Evolutionary conservation across 2,329 filamentous ascomycete species (phyloP).

Genomic region (Zymoseptoria pseudotritici): DNA sequence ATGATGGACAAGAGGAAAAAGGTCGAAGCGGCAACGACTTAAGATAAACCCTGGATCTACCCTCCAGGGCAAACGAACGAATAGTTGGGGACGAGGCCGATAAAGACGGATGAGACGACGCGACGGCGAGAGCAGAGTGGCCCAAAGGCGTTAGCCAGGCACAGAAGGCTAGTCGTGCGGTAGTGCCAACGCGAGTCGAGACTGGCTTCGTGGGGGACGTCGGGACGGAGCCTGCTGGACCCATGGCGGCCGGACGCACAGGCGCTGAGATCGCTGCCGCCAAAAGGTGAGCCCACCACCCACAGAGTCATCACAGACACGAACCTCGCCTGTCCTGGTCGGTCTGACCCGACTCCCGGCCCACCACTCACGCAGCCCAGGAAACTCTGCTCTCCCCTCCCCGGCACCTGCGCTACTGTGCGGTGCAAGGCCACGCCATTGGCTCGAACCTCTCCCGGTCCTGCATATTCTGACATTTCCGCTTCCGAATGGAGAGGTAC

Average conservation of each 20-base stretch:
- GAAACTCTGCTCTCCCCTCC: not conserved
- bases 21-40: conserved; percentile 15
- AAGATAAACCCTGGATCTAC: conserved; percentile 25
- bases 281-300: not conserved
- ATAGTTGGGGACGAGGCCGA: conserved; percentile 18
- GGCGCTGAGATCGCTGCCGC: conserved; percentile 1
- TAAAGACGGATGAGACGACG: conserved; percentile 23
- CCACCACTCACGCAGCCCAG: conserved; percentile 1
- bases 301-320: conserved; percentile 1
- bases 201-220: conserved; percentile 21
- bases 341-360: not conserved
- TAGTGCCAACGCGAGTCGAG: conserved; percentile 20
- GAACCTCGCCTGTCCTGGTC: not conserved
- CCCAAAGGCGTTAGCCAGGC: conserved; percentile 22
- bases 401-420: conserved; percentile 10
- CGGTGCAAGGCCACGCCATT: conserved; percentile 7
- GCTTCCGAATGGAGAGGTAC: not conserved
- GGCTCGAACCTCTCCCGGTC: conserved; percentile 3
- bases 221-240: conserved; percentile 17
- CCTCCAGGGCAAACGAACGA: conserved; percentile 13
- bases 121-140: conserved; percentile 14
- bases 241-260: conserved; percentile 11
- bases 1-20: conserved; percentile 17
- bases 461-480: not conserved
- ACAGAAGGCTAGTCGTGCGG: conserved; percentile 17